These are phyloP conservation scores for Waitea zeae DNA, from an alignment of 1,284 basidiomycete species.

Conservation along the genomic window DNA sequence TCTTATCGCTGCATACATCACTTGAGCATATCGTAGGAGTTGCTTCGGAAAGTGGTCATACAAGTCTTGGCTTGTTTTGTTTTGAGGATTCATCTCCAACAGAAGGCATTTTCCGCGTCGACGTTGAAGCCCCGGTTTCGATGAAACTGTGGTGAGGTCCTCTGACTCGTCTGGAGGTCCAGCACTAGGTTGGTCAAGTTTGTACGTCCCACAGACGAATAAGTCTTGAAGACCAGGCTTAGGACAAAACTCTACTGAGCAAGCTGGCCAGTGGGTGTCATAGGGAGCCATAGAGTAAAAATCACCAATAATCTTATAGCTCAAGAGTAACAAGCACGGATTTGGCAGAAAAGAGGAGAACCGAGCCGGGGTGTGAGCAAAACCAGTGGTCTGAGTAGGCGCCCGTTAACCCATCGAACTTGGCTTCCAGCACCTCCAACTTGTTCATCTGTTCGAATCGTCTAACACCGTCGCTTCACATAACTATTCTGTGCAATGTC, in stretches of 20 bases:
- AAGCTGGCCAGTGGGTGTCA: conserved; percentile 76
- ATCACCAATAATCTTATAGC: no score
- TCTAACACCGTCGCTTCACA: no score
- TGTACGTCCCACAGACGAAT: conserved; percentile 85
- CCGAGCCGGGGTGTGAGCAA: no score
- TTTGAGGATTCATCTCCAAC: conserved; percentile 21
- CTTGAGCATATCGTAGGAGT: no score
- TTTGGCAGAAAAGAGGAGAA: no score
- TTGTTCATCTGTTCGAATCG: no score
- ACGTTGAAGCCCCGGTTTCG: conserved; percentile 15
- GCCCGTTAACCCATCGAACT: no score
- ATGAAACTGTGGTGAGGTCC: no score
- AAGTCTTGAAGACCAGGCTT: conserved; percentile 35
- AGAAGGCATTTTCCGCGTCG: conserved; percentile 55
- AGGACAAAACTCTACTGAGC: conserved; percentile 82
- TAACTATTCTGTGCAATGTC: background rate
- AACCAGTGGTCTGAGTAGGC: no score
- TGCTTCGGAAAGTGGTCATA: no score
- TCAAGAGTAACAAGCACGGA: no score
- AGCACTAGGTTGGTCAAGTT: conserved; percentile 26
- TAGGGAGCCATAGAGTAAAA: conserved; percentile 11
- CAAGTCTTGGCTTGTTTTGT: background rate
- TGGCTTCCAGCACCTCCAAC: no score
- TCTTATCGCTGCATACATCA: conserved; percentile 27
- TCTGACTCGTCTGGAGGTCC: conserved; percentile 4